Evolutionary conservation across 257 asterid species (phyloP), one percentile per base, ranked within the genome.

Genomic region (Forsythia suspensa): DNA sequence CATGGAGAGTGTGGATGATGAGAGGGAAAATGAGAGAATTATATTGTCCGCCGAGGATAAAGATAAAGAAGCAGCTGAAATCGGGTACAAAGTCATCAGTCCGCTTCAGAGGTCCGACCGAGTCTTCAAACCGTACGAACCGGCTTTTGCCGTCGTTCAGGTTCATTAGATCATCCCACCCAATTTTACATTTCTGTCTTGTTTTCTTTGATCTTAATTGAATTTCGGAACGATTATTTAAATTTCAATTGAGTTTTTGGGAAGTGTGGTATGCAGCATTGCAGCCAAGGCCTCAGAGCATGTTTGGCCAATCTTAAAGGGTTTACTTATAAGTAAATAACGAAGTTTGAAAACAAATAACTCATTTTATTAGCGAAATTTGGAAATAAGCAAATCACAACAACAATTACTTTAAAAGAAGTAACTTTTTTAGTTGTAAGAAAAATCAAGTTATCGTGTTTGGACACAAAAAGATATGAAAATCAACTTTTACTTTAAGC

Each of bases 101-200:
- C 91, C 92, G 29, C 92, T 91, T 73, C 82, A 85, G 82, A 70
- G 80, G 39, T 86, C 96, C 5, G 97, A 95, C 21, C 81, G 74
- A 29, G 90, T 85, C 75, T 89, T 89, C 81, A 91, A 86, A 48
- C 86, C 86, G 4, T 93, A 90, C 51, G 94, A 91, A 81, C 94
- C 96, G 6, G 88, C 91, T 8, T 95, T 89, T 66, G 98, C 97
- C 0, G 92, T 95, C 71, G 87, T 95, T 76, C 98, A 95, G 97
- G 99, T 95, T 12, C 39, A 34, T 34, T 63, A 39, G 37, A 63
- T 29, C 2, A 21, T 63, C 18, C 39, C 70, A 12, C 70, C 1
- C 16, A 63, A 4, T 29, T 21, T 63, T 63, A 4, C 40, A 29
- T 63, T 38, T 12, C 5, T 39, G 7, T 48, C 12, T 51, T 34